phyloP scores from a whole-genome alignment of 1,284 basidiomycete species.

The Melampsora larici-populina region DNA sequence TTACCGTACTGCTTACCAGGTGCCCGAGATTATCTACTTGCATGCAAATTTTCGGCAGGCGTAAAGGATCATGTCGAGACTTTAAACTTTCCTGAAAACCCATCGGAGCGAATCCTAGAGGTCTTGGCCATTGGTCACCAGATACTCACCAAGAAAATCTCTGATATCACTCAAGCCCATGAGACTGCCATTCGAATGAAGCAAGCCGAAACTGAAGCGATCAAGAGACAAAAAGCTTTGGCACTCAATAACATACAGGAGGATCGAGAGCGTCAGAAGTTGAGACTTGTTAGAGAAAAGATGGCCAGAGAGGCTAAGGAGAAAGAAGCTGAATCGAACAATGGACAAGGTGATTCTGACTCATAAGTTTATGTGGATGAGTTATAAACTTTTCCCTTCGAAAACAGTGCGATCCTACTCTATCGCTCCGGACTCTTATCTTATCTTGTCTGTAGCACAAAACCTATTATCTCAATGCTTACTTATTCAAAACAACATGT shows the following conservation, averaged over 20 bases:
- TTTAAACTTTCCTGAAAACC: neutral
- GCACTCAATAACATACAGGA: neutral
- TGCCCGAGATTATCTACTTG: constrained; percentile 4
- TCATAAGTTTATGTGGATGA: too few relatives aligned
- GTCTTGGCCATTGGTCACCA: neutral
- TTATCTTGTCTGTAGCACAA: too few relatives aligned
- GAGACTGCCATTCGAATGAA: constrained; percentile 1
- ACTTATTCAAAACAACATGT: too few relatives aligned
- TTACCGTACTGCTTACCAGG: neutral
- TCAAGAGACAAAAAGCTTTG: constrained; percentile 1
- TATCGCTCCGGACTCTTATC: too few relatives aligned
- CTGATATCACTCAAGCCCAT: neutral
- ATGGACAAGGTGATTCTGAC: too few relatives aligned
- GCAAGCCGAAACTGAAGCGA: neutral
- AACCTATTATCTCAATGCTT: too few relatives aligned
- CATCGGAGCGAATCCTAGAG: neutral
- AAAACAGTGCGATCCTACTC: too few relatives aligned
- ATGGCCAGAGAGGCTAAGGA: neutral
- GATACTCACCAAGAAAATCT: neutral
- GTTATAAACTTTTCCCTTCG: too few relatives aligned
- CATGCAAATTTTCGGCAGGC: constrained; percentile 4
- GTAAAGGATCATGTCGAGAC: constrained; percentile 1
- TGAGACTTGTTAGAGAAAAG: neutral
- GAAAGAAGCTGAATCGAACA: neutral
- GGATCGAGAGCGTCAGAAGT: neutral